Conservation (phyloP, 352 stramenopile genomes). For the Phytophthora rubi region DNA sequence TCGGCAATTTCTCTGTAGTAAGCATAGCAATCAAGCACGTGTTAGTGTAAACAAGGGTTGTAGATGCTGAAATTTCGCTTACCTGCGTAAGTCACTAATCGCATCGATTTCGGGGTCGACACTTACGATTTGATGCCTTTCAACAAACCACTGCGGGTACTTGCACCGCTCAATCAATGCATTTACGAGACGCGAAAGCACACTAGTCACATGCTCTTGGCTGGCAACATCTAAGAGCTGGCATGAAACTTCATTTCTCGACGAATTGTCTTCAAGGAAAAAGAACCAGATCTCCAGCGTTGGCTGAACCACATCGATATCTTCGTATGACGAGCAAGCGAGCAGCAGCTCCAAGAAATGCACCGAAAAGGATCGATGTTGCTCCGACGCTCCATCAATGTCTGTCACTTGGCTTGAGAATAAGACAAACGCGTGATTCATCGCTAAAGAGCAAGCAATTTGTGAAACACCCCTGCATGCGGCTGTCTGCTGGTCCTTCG, state of each 20-base stretch:
- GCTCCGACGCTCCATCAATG: conserved; percentile 4
- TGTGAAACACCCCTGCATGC: conserved; percentile 49
- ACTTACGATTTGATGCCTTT: conserved; percentile 52
- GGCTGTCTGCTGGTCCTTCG: conserved; percentile 33
- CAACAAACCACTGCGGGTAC: conserved; percentile 67
- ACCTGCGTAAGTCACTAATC: conserved; percentile 64
- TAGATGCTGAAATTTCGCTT: background rate
- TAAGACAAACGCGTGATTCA: conserved; percentile 49
- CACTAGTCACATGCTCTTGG: conserved; percentile 44
- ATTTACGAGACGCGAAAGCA: conserved; percentile 74
- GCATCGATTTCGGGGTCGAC: conserved; percentile 70
- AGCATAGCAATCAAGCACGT: background rate
- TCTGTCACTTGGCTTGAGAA: conserved; percentile 28
- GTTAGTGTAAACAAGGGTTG: background rate
- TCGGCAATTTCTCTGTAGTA: conserved; percentile 75
- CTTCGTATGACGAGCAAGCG: conserved; percentile 59
- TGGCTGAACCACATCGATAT: conserved; percentile 63
- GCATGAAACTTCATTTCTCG: conserved; percentile 49
- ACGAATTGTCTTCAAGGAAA: conserved; percentile 69
- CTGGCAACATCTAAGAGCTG: conserved; percentile 43
- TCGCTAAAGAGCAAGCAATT: conserved; percentile 52
- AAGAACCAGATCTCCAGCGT: conserved; percentile 91
- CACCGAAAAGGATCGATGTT: conserved; percentile 27
- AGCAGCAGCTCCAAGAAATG: conserved; percentile 71
- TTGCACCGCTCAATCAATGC: conserved; percentile 69